phyloP scores from a whole-genome alignment of 495 filamentous ascomycete genomes.

The Cercophora samala region DNA sequence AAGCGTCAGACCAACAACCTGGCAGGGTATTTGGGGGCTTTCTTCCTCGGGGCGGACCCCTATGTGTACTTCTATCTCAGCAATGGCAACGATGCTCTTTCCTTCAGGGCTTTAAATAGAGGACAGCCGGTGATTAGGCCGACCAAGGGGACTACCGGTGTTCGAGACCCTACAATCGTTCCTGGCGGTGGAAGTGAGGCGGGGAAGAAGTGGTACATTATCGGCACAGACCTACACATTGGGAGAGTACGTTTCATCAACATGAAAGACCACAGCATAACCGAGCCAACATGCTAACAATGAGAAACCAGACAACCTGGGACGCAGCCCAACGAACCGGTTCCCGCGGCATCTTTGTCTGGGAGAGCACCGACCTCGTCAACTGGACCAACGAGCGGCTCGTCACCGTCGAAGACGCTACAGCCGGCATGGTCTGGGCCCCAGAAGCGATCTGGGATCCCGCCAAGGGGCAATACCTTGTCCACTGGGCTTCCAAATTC shows the following conservation, averaged over 20 bases:
- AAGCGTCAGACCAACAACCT: constrained; percentile 40
- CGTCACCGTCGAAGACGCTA: constrained; percentile 47
- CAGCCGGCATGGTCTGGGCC: constrained; percentile 56
- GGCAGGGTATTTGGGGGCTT: constrained; percentile 49
- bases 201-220: constrained; percentile 53
- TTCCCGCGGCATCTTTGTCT: constrained; percentile 50
- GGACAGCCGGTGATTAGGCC: constrained; percentile 48
- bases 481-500: constrained; percentile 55
- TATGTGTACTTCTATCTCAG: constrained; percentile 54
- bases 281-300: constrained; percentile 4
- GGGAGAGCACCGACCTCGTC: constrained; percentile 51
- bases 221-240: constrained; percentile 53
- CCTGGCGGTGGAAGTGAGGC: constrained; percentile 48
- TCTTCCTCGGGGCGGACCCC: constrained; percentile 53
- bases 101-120: constrained; percentile 46
- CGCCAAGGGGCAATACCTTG: constrained; percentile 47
- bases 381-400: constrained; percentile 49
- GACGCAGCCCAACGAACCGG: constrained; percentile 50
- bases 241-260: constrained; percentile 36
- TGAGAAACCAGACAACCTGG: constrained; percentile 43
- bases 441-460: constrained; percentile 54
- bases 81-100: constrained; percentile 47
- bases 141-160: constrained; percentile 49
- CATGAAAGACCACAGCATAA: neutral
- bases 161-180: constrained; percentile 48